A percentile compares a stretch with the other conserved stretches of the same genome.
phyloP scores from a whole-genome alignment of 1,284 basidiomycete species.

The Neotropicomus parvogracilis region DNA sequence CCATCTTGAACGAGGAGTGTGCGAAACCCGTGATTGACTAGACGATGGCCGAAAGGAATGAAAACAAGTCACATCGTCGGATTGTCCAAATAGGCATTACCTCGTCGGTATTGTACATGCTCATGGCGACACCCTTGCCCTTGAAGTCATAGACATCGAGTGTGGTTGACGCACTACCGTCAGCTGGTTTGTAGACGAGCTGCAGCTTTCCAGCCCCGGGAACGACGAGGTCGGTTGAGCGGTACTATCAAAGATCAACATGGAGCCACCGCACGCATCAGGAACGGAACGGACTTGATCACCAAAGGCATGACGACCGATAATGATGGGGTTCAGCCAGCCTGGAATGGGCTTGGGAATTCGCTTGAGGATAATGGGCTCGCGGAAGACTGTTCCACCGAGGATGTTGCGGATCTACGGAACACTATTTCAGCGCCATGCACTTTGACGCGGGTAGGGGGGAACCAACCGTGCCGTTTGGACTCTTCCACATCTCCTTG shows the following conservation, averaged over 20 bases:
- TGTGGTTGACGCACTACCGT: conserved; percentile 61
- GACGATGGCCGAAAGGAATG: conserved; percentile 7
- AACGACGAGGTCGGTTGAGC: conserved; percentile 85
- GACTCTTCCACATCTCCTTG: conserved; percentile 97
- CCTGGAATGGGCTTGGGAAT: conserved; percentile 94
- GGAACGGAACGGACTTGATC: conserved; percentile 65
- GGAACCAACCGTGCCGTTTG: conserved; percentile 82
- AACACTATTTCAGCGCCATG: conserved; percentile 6
- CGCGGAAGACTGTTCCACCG: conserved; percentile 97
- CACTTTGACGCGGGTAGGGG: conserved; percentile 1
- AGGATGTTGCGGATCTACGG: conserved; percentile 90
- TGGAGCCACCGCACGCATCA: conserved; percentile 7
- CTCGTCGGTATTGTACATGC: conserved; percentile 96
- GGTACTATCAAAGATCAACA: conserved; percentile 53
- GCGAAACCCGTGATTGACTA: conserved; percentile 93
- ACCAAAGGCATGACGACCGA: conserved; percentile 94
- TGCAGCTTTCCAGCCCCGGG: conserved; percentile 89
- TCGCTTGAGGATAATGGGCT: conserved; percentile 90
- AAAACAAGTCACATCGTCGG: neutral
- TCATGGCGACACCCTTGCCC: conserved; percentile 83
- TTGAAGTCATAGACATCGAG: conserved; percentile 91
- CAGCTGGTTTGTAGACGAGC: conserved; percentile 78
- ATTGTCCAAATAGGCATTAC: conserved; percentile 36
- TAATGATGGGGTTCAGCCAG: conserved; percentile 95
- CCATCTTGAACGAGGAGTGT: conserved; percentile 98